Conservation (phyloP, 2,329 filamentous ascomycete species). For the Apiospora marii region DNA sequence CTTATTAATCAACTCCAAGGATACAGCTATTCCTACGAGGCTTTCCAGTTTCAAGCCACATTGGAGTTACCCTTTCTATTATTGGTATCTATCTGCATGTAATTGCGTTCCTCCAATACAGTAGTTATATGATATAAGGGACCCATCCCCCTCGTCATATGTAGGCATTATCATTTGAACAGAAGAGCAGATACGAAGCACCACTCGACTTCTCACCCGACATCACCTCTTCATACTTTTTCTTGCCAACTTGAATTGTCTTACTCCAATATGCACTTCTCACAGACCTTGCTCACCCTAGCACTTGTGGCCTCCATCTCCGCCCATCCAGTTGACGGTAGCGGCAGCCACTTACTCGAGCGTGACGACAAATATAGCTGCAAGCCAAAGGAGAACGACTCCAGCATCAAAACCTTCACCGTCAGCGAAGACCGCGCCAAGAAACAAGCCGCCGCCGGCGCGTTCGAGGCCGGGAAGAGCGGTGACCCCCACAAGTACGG, state of each 20-base stretch:
- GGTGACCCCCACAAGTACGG: constrained; percentile 1
- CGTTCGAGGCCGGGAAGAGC: not conserved
- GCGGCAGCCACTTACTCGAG: not conserved
- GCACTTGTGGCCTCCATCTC: not conserved
- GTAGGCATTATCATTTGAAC: not conserved
- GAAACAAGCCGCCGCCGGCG: not conserved
- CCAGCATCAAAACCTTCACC: not conserved
- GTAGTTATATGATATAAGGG: not conserved
- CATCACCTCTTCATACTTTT: not conserved
- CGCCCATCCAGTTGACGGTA: not conserved
- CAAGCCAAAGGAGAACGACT: not conserved
- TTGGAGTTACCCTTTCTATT: not conserved
- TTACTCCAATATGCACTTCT: not conserved
- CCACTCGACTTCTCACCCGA: not conserved
- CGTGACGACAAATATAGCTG: not conserved
- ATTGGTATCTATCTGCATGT: not conserved
- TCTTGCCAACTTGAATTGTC: not conserved
- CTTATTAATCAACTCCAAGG: too few species aligned
- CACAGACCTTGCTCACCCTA: not conserved
- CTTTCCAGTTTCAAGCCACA: too few species aligned
- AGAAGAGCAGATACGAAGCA: not conserved
- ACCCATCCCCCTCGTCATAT: not conserved
- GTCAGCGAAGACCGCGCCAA: not conserved
- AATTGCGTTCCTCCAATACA: not conserved
- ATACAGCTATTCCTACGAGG: too few species aligned